Evolutionary conservation across 495 filamentous ascomycete genomes (phyloP).

Genomic region (Hyaloscypha hepaticicola): DNA sequence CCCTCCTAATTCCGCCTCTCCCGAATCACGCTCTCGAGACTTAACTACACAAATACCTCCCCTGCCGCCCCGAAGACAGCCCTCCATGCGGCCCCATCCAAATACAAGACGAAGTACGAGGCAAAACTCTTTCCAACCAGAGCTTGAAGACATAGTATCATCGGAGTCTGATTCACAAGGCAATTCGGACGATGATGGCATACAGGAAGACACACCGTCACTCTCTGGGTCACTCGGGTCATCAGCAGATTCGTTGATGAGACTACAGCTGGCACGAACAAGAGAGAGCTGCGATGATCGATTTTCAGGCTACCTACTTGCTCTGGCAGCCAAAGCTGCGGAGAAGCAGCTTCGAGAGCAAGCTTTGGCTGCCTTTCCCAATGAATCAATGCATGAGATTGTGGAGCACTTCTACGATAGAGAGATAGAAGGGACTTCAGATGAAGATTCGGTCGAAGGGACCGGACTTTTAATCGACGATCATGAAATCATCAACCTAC

Average conservation of each 20-base stretch:
- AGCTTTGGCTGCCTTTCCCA: constrained; percentile 68
- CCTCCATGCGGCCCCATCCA: constrained; percentile 39
- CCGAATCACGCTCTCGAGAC: neutral
- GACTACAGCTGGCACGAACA: constrained; percentile 50
- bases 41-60: constrained; percentile 19
- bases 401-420: constrained; percentile 56
- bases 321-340: constrained; percentile 71
- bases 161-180: constrained; percentile 38
- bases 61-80: constrained; percentile 32
- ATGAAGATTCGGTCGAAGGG: constrained; percentile 29
- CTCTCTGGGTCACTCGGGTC: constrained; percentile 56
- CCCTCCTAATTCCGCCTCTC: neutral
- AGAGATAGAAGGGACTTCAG: constrained; percentile 47
- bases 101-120: constrained; percentile 41
- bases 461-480: constrained; percentile 37
- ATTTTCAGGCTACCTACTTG: constrained; percentile 71
- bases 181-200: constrained; percentile 29
- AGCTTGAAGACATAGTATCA: constrained; percentile 39
- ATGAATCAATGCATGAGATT: constrained; percentile 60
- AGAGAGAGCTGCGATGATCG: constrained; percentile 66
- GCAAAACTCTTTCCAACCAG: constrained; percentile 40
- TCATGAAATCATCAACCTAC: constrained; percentile 42
- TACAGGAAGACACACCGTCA: constrained; percentile 41
- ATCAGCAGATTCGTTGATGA: constrained; percentile 46
- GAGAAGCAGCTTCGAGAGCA: constrained; percentile 71